Evolutionary conservation across 306 rosid species (phyloP), one percentile per base, ranked within the genome.

Genomic region (Quercus parvula): DNA sequence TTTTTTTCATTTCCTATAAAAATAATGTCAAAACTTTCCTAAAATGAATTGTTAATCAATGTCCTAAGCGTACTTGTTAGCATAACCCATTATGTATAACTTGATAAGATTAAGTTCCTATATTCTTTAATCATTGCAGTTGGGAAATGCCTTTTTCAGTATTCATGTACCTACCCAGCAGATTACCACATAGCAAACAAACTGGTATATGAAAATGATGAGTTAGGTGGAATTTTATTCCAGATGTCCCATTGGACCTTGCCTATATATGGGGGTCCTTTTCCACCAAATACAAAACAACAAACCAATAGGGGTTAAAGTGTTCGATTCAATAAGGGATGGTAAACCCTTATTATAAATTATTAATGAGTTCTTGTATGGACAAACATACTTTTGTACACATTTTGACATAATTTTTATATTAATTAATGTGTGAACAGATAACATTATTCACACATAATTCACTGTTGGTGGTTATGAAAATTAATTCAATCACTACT

Each of bases 281-380:
- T 49, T 64, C 78, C 31, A 74, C 86, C 80, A 74, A 78, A 70
- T 59, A 27, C 24, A 70, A 14, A 71, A 30, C 68, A 59, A 51
- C 52, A 57, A 5, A 78, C 64, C 5, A 25, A 5, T 44, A 54
- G 17, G 4, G 4, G 13, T 10, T 41, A 44, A 6, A 19, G 1
- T 71, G 46, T 46, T 24, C 54, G 4, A 30, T 30, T 30, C 5
- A 30, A 30, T 30, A 44, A 27, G 56, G 54, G 54, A 1, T 12
- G 14, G 54, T 12, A 49, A 12, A 49, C 54, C 54, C 54, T 49
- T 0, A 41, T 8, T 49, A 49, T 13, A 49, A 49, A 11, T 49
- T 49, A 49, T 49, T 49, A 49, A 49, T 49, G 54, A 49, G 54
- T 41, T 41, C 0, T 41, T 41, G 3, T 41, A 41, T 41, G 46